phyloP scores from a whole-genome alignment of 2,329 filamentous ascomycete species.

The Aschersonia sp. region DNA sequence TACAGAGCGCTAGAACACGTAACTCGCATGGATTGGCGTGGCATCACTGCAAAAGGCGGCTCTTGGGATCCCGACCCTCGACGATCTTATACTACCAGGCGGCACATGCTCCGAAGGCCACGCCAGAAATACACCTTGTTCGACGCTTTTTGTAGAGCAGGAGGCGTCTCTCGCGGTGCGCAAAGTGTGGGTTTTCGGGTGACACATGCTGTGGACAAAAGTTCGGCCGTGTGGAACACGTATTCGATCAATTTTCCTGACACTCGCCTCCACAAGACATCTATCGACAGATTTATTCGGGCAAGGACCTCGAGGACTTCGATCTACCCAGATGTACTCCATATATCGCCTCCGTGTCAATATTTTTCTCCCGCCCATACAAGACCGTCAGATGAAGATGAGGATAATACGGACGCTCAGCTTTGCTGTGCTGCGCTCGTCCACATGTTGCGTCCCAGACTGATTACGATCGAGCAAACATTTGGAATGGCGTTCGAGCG shows the following conservation, averaged over 20 bases:
- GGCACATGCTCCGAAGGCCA: not conserved
- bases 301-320: constrained; percentile 5
- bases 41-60: constrained; percentile 14
- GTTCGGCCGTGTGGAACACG: constrained; percentile 37
- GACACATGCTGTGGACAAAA: constrained; percentile 50
- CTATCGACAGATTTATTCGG: constrained; percentile 34
- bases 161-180: constrained; percentile 56
- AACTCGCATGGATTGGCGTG: constrained; percentile 19
- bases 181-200: constrained; percentile 40
- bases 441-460: constrained; percentile 41
- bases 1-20: constrained; percentile 15
- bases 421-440: constrained; percentile 42
- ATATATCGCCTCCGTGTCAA: constrained; percentile 68
- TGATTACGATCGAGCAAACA: constrained; percentile 70
- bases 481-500: constrained; percentile 45
- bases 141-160: constrained; percentile 61
- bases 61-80: constrained; percentile 10
- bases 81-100: not conserved
- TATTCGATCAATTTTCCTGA: constrained; percentile 44
- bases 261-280: constrained; percentile 29
- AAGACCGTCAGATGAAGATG: constrained; percentile 50
- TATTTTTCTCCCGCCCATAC: constrained; percentile 63
- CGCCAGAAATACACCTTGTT: constrained; percentile 48
- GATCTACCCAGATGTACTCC: constrained; percentile 48
- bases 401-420: constrained; percentile 48